Conservation (phyloP, 441 rosid genomes). For the Brassica balearica region DNA sequence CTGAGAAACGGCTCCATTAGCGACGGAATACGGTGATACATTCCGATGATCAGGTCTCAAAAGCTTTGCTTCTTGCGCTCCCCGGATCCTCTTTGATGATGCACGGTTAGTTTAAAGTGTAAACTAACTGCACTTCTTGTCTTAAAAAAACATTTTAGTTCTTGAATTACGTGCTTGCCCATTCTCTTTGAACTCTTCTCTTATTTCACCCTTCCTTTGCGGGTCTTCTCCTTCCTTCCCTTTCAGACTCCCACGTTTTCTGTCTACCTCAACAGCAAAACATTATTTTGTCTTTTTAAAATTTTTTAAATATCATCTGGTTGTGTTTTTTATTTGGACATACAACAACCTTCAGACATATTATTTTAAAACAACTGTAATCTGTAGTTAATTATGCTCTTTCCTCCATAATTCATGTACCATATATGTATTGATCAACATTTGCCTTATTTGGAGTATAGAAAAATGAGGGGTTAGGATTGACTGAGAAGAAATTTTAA, state of each 20-base stretch:
- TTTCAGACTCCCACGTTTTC: slow-evolving; percentile 32
- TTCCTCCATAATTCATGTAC: background rate
- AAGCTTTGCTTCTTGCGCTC: background rate
- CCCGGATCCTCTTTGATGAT: background rate
- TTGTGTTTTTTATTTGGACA: background rate
- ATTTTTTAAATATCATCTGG: background rate
- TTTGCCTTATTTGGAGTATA: background rate
- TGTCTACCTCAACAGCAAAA: slow-evolving; percentile 3
- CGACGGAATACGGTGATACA: slow-evolving; percentile 25
- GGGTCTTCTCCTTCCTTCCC: slow-evolving; percentile 30
- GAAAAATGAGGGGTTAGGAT: too few relatives aligned
- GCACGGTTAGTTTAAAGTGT: background rate
- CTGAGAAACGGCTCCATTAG: slow-evolving; percentile 39
- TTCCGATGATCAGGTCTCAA: background rate
- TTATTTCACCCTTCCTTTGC: slow-evolving; percentile 15
- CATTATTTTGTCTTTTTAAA: background rate
- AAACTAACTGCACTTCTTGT: slow-evolving; percentile 29
- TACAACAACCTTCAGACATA: background rate
- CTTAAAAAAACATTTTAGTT: background rate
- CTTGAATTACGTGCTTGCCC: background rate
- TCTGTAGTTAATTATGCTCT: background rate
- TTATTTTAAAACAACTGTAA: background rate
- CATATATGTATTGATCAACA: background rate
- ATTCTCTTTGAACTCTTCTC: slow-evolving; percentile 27
- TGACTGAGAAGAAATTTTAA: background rate